Evolutionary conservation across 2,329 filamentous ascomycete species (phyloP).

Genomic region (Colletotrichum cordylinicola): DNA sequence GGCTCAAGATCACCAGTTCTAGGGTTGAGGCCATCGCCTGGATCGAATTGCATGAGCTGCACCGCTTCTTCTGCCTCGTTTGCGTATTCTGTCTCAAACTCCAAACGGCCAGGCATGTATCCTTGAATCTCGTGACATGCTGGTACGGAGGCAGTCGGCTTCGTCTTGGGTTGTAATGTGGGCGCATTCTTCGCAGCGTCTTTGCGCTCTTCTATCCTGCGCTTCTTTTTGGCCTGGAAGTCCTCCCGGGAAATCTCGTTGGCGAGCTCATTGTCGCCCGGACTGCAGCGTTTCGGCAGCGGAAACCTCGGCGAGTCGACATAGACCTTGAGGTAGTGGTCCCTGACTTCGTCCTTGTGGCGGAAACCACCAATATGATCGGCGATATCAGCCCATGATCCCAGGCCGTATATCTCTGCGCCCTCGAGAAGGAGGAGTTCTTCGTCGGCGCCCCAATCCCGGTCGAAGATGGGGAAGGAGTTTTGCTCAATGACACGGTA

Average conservation of each 20-base stretch:
- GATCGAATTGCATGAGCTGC: constrained; percentile 97
- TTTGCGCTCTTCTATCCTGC: constrained; percentile 89
- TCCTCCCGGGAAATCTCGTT: constrained; percentile 86
- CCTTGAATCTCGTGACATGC: constrained; percentile 98
- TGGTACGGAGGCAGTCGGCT: constrained; percentile 93
- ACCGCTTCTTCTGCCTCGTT: constrained; percentile 99
- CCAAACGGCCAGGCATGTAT: constrained; percentile 96
- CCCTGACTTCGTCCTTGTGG: constrained; percentile 91
- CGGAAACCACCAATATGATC: constrained; percentile 97
- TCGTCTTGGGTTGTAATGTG: constrained; percentile 87
- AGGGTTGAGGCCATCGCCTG: constrained; percentile 89
- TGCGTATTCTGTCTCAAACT: constrained; percentile 97
- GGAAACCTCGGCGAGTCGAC: constrained; percentile 85
- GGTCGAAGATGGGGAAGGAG: constrained; percentile 94
- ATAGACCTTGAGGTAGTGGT: constrained; percentile 91
- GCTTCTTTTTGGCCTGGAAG: constrained; percentile 92
- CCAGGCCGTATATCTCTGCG: constrained; percentile 93
- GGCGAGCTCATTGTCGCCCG: constrained; percentile 78
- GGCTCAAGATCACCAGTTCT: constrained; percentile 86
- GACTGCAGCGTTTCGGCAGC: constrained; percentile 84
- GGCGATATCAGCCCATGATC: constrained; percentile 97
- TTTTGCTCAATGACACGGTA: constrained; percentile 98
- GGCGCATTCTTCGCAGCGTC: constrained; percentile 85
- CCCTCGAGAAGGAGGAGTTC: constrained; percentile 93
- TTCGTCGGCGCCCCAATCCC: constrained; percentile 96